Percentiles rank a stretch among this genome's conserved stretches.
phyloP scores from a whole-genome alignment of 2,329 filamentous ascomycete genomes.

The Nigrospora osmanthi region DNA sequence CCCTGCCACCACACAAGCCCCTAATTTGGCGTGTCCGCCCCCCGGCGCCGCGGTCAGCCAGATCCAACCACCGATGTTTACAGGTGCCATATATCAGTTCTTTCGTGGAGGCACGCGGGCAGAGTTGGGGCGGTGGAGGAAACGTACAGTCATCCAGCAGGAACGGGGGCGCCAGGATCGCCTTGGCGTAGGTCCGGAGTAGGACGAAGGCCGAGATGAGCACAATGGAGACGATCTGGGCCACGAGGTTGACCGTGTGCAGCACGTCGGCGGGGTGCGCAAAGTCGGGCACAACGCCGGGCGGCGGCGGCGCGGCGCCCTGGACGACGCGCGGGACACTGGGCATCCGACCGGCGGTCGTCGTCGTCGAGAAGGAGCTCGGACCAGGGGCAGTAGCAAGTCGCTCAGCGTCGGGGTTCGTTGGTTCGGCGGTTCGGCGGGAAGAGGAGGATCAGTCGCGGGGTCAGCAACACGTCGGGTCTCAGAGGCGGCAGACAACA shows the following conservation, averaged over 20 bases:
- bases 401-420: too few relatives aligned
- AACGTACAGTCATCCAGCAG: neutral
- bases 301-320: neutral
- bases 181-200: neutral
- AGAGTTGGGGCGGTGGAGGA: neutral
- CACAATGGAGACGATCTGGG: constrained; percentile 1
- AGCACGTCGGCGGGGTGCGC: neutral
- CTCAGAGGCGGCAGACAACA: too few relatives aligned
- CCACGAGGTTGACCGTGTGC: neutral
- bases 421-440: too few relatives aligned
- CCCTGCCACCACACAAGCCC: neutral
- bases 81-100: too few relatives aligned
- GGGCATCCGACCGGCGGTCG: too few relatives aligned
- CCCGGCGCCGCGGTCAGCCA: neutral
- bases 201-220: neutral
- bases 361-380: too few relatives aligned
- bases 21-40: neutral
- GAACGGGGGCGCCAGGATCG: neutral
- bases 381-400: too few relatives aligned
- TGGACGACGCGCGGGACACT: too few relatives aligned
- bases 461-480: too few relatives aligned
- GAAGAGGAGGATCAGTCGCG: too few relatives aligned
- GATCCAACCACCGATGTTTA: too few relatives aligned
- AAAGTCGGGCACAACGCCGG: neutral
- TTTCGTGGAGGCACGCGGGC: too few relatives aligned